Percentiles rank a stretch among this genome's conserved stretches.
These are phyloP conservation scores for Podaxis rugospora DNA, from an alignment of 768 basidiomycete genomes.

Conservation along the genomic window DNA sequence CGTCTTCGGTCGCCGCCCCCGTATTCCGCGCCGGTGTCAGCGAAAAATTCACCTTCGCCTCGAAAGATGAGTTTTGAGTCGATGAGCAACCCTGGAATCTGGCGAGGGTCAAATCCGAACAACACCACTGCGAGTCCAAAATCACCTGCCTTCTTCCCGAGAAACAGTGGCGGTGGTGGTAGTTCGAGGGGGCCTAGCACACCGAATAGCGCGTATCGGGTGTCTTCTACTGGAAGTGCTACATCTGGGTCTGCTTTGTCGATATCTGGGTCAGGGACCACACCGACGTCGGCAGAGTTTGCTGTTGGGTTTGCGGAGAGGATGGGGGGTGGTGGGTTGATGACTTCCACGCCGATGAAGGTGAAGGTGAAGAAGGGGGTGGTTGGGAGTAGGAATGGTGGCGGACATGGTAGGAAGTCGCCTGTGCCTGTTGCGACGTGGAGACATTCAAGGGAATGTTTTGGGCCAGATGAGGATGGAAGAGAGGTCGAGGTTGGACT, in stretches of 20 bases:
- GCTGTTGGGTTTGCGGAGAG: not conserved
- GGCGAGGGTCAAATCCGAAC: not conserved
- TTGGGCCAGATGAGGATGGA: not conserved
- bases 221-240: not conserved
- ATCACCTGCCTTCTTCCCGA: not conserved
- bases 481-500: not conserved
- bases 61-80: not conserved
- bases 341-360: conserved; percentile 1
- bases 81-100: not conserved
- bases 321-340: not conserved
- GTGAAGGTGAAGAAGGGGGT: not conserved
- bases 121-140: not conserved
- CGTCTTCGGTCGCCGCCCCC: conserved; percentile 11
- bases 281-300: not conserved
- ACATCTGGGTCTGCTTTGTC: not conserved
- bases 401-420: not conserved
- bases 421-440: conserved; percentile 5
- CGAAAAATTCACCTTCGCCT: conserved; percentile 9
- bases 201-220: not conserved
- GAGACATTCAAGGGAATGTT: not conserved
- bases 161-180: not conserved
- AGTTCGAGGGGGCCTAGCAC: not conserved
- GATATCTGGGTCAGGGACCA: not conserved
- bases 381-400: not conserved
- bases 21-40: conserved; percentile 3